A percentile compares a stretch with the other conserved stretches of the same genome.
Evolutionary conservation across 2,329 filamentous ascomycete genomes (phyloP).

Genomic region (Colletotrichum sp.): DNA sequence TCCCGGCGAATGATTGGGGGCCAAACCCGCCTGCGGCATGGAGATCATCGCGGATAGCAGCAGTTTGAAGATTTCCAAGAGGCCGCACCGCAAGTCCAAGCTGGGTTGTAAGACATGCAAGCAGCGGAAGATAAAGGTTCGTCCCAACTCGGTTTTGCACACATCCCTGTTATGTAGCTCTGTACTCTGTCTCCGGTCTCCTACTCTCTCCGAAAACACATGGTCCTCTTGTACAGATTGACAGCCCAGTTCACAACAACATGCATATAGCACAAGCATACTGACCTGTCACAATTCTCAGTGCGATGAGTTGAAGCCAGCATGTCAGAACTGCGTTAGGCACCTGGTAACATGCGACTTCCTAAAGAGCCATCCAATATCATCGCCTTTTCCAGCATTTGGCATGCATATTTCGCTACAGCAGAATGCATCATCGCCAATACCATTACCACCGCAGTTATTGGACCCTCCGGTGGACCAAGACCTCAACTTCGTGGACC

Average conservation of each 20-base stretch:
- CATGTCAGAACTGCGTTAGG: constrained; percentile 30
- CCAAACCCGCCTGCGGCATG: neutral
- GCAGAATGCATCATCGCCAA: neutral
- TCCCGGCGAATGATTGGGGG: neutral
- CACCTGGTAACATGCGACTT: constrained; percentile 30
- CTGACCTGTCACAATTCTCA: neutral
- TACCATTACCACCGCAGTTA: neutral
- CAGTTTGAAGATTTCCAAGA: constrained; percentile 36
- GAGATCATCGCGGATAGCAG: neutral
- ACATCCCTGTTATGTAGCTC: neutral
- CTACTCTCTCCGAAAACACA: neutral
- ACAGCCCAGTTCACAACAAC: neutral
- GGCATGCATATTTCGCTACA: neutral
- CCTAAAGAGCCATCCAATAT: constrained; percentile 1
- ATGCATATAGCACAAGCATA: neutral
- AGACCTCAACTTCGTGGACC: constrained; percentile 44
- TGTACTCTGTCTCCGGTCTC: neutral
- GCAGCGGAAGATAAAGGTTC: constrained; percentile 53
- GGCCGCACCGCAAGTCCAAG: constrained; percentile 60
- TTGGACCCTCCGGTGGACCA: constrained; percentile 14
- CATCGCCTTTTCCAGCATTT: neutral
- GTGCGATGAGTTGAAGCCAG: constrained; percentile 32
- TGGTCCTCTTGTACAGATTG: neutral
- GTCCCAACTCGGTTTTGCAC: neutral
- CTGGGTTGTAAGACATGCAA: constrained; percentile 61